Evolutionary conservation across 2,329 filamentous ascomycete species (phyloP), one percentile per base, ranked within the genome.

Genomic region (Raffaelea ambrosiae): DNA sequence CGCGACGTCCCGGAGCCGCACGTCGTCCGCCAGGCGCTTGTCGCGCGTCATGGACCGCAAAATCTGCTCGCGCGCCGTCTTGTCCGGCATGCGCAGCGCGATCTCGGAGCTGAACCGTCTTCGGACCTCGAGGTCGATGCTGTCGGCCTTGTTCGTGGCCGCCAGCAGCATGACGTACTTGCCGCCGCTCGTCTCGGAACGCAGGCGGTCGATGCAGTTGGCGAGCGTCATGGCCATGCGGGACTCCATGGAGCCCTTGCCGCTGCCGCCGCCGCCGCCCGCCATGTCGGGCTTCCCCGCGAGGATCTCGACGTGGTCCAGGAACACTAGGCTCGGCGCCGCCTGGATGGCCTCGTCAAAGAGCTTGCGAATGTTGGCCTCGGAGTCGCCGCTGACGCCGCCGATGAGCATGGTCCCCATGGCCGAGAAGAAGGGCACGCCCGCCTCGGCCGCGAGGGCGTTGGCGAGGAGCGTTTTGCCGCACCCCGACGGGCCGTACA

Each of bases 281-380:
- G 41, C 40, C 3, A 4, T 4, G 53, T 95, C 88, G 48, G 26
- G 7, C 63, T 94, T 95, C 0, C 87, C 86, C 44, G 89, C 87
- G 57, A 97, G 93, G 4, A 85, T 84, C 63, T 98, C 90, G 46
- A 97, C 87, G 56, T 95, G 85, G 56, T 95, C 89, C 49, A 97
- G 86, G 59, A 96, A 94, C 4, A 98, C 76, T 5, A 98, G 73
- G 58, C 88, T 95, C 0, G 93, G 93, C 0, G 91, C 90, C 35
- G 90, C 75, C 48, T 80, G 77, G 61, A 87, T 88, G 0, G 93
- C 93, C 59, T 93, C 87, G 13, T 97, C 90, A 52, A 94, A 94
- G 43, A 88, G 75, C 54, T 91, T 86, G 33, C 88, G 74, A 23
- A 95, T 79, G 51, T 88, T 88, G 68, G 90, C 90, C 63, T 95